Conservation (phyloP, 176 grass and related monocot genomes). For the Chrysopogon serrulatus region DNA sequence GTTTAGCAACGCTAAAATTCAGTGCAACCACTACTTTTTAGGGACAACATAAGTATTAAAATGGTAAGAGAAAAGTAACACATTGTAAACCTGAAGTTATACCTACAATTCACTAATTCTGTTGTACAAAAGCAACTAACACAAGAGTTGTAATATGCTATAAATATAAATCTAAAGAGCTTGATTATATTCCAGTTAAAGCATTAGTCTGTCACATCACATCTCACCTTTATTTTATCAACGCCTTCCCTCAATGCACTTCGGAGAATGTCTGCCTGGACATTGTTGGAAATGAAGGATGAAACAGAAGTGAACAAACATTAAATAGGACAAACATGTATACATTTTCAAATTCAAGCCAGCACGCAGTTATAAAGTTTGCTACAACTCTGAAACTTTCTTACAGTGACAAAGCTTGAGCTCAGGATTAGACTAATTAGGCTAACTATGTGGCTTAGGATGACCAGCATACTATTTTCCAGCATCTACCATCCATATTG, state of each 20-base stretch:
- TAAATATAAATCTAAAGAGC: neutral
- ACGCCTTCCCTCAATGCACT: slow-evolving; percentile 47
- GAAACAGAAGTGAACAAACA: slow-evolving; percentile 1
- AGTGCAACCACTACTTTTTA: neutral
- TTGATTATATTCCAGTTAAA: neutral
- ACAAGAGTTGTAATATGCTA: slow-evolving; percentile 16
- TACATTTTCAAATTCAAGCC: neutral
- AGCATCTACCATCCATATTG: neutral
- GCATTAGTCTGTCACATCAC: neutral
- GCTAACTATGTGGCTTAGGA: neutral
- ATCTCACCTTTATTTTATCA: slow-evolving; percentile 60
- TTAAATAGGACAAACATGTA: neutral
- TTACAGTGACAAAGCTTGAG: neutral
- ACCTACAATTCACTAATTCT: neutral
- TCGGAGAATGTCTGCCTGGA: slow-evolving; percentile 47
- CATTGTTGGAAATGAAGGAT: slow-evolving; percentile 16
- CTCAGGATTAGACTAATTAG: neutral
- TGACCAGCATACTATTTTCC: neutral
- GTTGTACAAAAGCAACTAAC: neutral
- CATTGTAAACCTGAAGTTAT: too few relatives aligned
- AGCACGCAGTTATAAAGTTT: neutral
- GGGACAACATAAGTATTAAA: neutral
- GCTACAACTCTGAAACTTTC: neutral
- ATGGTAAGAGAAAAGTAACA: too few relatives aligned
- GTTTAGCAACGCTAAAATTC: slow-evolving; percentile 17